Evolutionary conservation across 495 filamentous ascomycete species (phyloP).

Genomic region (Xylaria acuta): DNA sequence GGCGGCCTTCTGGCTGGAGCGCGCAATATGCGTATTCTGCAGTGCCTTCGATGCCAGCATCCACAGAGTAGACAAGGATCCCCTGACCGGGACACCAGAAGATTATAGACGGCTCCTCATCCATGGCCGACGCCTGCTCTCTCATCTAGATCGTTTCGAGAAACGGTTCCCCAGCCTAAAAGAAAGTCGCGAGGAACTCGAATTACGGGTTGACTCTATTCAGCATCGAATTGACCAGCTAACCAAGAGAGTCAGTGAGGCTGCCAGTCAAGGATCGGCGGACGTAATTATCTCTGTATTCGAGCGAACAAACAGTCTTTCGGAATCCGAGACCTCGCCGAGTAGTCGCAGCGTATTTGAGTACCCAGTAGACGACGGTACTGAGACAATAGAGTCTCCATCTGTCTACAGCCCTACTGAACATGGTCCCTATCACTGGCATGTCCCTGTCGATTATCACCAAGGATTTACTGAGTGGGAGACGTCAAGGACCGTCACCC

Average conservation of each 20-base stretch:
- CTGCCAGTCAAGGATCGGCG: constrained; percentile 45
- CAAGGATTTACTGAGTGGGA: constrained; percentile 29
- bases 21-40: constrained; percentile 65
- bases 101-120: constrained; percentile 75
- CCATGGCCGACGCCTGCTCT: constrained; percentile 65
- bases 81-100: constrained; percentile 66
- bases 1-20: constrained; percentile 67
- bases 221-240: constrained; percentile 63
- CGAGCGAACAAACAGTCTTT: constrained; percentile 72
- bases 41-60: constrained; percentile 67
- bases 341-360: constrained; percentile 45
- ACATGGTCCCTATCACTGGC: constrained; percentile 44
- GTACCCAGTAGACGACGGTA: constrained; percentile 34
- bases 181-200: constrained; percentile 53
- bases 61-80: constrained; percentile 60
- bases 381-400: constrained; percentile 36
- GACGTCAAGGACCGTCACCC: constrained; percentile 37
- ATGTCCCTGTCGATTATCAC: constrained; percentile 38
- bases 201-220: constrained; percentile 57
- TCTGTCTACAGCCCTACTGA: constrained; percentile 32
- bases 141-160: constrained; percentile 54
- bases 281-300: constrained; percentile 70
- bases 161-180: constrained; percentile 47
- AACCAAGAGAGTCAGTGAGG: constrained; percentile 56
- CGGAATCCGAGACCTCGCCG: constrained; percentile 51